A percentile compares a stretch with the other conserved stretches of the same genome.
Evolutionary conservation across 2,329 filamentous ascomycete genomes (phyloP).

Genomic region (Colletotrichum orchidophilum): DNA sequence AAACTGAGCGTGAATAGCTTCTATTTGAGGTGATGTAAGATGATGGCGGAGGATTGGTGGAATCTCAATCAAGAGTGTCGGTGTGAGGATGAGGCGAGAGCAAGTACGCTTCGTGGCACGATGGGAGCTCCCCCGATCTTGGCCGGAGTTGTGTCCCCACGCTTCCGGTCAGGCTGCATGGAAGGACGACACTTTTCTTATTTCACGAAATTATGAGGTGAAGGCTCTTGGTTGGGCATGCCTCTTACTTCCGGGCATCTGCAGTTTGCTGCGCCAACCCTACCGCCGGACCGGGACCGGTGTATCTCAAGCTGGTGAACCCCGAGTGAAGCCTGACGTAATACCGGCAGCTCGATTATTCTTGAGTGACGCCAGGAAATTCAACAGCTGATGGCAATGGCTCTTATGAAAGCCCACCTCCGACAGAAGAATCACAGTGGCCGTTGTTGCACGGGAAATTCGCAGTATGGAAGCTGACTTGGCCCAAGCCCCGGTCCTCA

Average conservation of each 20-base stretch:
- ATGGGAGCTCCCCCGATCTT: background rate
- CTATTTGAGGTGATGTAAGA: background rate
- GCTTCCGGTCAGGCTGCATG: background rate
- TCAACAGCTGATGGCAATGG: too few relatives aligned
- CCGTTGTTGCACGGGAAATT: background rate
- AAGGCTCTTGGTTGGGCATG: background rate
- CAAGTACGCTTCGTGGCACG: background rate
- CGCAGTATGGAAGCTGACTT: too few relatives aligned
- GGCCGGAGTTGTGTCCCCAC: slow-evolving; percentile 6
- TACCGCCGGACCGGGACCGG: background rate
- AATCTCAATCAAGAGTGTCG: background rate
- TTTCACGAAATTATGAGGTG: background rate
- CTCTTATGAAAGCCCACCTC: too few relatives aligned
- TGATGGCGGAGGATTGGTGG: slow-evolving; percentile 12
- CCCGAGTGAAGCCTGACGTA: too few relatives aligned
- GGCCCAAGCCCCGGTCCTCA: background rate
- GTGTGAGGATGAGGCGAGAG: slow-evolving; percentile 13
- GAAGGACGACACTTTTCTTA: background rate
- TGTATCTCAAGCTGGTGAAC: background rate
- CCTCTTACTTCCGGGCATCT: background rate
- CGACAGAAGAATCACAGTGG: background rate
- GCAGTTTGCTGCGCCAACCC: background rate
- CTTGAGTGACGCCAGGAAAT: too few relatives aligned
- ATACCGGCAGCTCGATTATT: too few relatives aligned
- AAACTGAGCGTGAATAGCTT: background rate